A percentile compares a stretch with the other conserved stretches of the same genome.
These are phyloP conservation scores for Cystobasidiopsis lactophilus DNA, from an alignment of 768 basidiomycete species.

Conservation along the genomic window DNA sequence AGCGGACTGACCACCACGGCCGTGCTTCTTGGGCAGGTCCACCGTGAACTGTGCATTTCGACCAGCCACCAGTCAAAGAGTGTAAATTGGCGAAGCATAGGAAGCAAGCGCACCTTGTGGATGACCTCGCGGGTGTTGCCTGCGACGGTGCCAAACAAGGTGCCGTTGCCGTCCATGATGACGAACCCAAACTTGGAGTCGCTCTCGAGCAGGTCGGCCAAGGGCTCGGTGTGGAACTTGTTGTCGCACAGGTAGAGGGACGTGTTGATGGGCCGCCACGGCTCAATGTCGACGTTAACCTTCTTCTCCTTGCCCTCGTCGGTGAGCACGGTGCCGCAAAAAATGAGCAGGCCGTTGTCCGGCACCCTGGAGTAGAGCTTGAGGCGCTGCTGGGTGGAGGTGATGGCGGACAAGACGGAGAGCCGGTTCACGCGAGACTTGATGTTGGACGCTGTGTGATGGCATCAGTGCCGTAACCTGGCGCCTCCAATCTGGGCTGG, in stretches of 20 bases:
- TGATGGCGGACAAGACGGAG: constrained; percentile 92
- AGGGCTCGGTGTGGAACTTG: constrained; percentile 96
- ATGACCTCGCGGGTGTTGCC: constrained; percentile 93
- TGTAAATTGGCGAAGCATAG: not conserved
- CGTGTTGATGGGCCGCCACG: constrained; percentile 26
- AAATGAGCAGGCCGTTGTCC: constrained; percentile 80
- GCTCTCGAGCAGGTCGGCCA: constrained; percentile 86
- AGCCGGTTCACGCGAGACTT: constrained; percentile 95
- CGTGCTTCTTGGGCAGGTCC: constrained; percentile 97
- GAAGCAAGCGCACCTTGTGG: constrained; percentile 37
- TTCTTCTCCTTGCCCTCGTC: constrained; percentile 99
- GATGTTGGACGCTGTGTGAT: constrained; percentile 95
- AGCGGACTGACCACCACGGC: constrained; percentile 98
- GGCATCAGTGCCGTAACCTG: not conserved
- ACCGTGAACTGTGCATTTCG: constrained; percentile 45
- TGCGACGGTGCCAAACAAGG: constrained; percentile 80
- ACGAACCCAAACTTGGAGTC: constrained; percentile 98
- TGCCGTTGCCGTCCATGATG: constrained; percentile 97
- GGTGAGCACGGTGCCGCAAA: constrained; percentile 92
- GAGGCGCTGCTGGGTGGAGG: constrained; percentile 87
- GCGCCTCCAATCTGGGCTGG: not conserved
- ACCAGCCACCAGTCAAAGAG: not conserved
- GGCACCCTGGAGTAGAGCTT: constrained; percentile 94
- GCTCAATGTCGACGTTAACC: constrained; percentile 71
- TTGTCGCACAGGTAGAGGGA: constrained; percentile 98